Conservation (phyloP, 169 alveolate species). For the Toxoplasma gondii region DNA sequence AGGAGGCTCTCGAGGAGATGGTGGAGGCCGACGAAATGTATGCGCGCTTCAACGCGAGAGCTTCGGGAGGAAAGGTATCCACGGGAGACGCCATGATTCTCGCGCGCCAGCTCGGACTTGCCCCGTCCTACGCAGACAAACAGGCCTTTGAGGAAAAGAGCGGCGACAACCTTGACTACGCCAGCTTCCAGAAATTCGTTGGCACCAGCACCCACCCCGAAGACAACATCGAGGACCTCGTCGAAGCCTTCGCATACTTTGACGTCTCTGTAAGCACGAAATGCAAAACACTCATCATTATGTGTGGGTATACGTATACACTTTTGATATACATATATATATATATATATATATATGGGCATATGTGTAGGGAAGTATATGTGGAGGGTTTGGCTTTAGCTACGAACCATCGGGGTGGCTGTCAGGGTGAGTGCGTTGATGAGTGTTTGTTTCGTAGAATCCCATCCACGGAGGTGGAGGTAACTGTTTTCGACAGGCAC, state of each 20-base stretch:
- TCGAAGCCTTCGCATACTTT: conserved; percentile 74
- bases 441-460: no score
- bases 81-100: conserved; percentile 49
- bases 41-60: conserved; percentile 69
- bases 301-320: no score
- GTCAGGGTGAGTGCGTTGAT: no score
- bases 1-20: conserved; percentile 75
- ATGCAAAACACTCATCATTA: not conserved
- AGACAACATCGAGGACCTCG: conserved; percentile 75
- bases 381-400: no score
- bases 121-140: conserved; percentile 77
- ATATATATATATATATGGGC: no score
- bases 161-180: conserved; percentile 74
- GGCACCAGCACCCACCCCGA: conserved; percentile 75
- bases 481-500: no score
- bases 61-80: conserved; percentile 67
- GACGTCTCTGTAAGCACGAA: conserved; percentile 64
- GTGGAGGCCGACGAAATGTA: conserved; percentile 73
- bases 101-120: conserved; percentile 75
- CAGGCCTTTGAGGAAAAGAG: conserved; percentile 67
- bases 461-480: no score
- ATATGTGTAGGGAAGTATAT: no score
- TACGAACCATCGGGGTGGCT: no score
- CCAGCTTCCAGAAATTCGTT: conserved; percentile 72
- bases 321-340: no score